Percentiles rank a stretch among this genome's conserved stretches.
These are phyloP conservation scores for Pleurotus platypus DNA, from an alignment of 768 basidiomycete species.

Conservation along the genomic window DNA sequence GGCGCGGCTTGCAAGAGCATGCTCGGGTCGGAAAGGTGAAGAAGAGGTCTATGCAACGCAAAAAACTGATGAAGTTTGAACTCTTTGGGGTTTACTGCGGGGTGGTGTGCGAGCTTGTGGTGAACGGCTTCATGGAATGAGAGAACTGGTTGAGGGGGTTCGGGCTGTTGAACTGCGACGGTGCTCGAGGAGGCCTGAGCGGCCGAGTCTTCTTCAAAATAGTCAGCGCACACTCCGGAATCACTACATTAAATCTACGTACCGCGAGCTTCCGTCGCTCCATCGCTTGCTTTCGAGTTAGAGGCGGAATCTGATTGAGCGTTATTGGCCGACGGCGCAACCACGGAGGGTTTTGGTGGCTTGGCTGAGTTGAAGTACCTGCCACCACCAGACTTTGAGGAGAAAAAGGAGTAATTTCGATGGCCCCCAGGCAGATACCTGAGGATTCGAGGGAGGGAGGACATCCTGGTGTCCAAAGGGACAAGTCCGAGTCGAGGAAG, in stretches of 20 bases:
- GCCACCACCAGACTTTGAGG: constrained; percentile 70
- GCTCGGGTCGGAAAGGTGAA: constrained; percentile 63
- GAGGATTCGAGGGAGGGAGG: constrained; percentile 46
- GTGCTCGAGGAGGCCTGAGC: constrained; percentile 17
- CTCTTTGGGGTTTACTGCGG: constrained; percentile 58
- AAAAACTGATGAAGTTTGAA: constrained; percentile 85
- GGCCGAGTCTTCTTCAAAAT: constrained; percentile 6
- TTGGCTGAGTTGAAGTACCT: constrained; percentile 76
- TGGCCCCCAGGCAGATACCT: constrained; percentile 42
- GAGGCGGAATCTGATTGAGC: constrained; percentile 21
- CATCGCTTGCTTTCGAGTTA: background rate
- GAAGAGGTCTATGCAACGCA: constrained; percentile 74
- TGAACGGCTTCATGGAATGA: constrained; percentile 13
- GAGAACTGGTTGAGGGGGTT: constrained; percentile 12
- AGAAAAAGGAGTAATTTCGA: constrained; percentile 75
- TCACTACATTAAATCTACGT: background rate
- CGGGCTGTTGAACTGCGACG: constrained; percentile 11
- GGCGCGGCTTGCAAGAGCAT: constrained; percentile 30
- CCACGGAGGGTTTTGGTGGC: constrained; percentile 47
- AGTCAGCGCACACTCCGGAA: constrained; percentile 6
- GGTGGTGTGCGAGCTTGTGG: constrained; percentile 35
- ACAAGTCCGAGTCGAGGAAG: background rate
- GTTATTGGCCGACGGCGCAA: constrained; percentile 20
- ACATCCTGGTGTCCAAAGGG: constrained; percentile 31
- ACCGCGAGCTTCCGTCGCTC: background rate